These are phyloP conservation scores for Malassezia equina DNA, from an alignment of 1,284 basidiomycete genomes.

Conservation along the genomic window DNA sequence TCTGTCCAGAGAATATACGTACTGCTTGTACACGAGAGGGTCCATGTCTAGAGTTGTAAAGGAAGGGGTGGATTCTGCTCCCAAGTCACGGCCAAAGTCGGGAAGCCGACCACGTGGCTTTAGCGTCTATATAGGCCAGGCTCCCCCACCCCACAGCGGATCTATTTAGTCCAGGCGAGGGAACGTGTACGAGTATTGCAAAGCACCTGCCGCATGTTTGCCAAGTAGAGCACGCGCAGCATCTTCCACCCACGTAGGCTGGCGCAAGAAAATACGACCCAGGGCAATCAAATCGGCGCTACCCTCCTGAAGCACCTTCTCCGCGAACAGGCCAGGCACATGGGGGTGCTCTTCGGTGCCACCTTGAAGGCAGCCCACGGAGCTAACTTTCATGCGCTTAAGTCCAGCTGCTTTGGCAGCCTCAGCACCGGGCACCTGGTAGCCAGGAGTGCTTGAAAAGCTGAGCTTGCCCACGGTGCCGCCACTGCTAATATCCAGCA, in stretches of 20 bases:
- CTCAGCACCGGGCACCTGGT: conserved; percentile 32
- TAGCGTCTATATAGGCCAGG: too few relatives aligned
- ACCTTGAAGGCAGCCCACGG: conserved; percentile 41
- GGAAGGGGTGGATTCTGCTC: not conserved
- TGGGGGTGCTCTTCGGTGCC: conserved; percentile 19
- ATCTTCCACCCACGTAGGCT: conserved; percentile 35
- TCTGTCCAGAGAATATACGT: not conserved
- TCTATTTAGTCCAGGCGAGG: not conserved
- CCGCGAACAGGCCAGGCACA: conserved; percentile 30
- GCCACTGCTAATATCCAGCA: conserved; percentile 37
- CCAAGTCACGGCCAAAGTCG: conserved; percentile 5
- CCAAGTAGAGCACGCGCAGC: conserved; percentile 25
- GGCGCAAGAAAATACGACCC: conserved; percentile 29
- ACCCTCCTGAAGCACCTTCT: conserved; percentile 25
- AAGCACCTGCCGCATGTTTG: conserved; percentile 1
- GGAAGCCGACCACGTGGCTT: conserved; percentile 13
- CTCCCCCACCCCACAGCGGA: not conserved
- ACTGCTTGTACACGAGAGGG: conserved; percentile 17
- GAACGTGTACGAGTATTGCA: conserved; percentile 12
- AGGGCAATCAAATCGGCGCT: conserved; percentile 29
- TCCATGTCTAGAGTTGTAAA: conserved; percentile 8
- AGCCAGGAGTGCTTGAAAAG: conserved; percentile 29
- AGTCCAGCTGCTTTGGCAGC: conserved; percentile 25
- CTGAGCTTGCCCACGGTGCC: conserved; percentile 32
- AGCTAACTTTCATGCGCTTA: conserved; percentile 29